Evolutionary conservation across 257 asterid genomes (phyloP).

Genomic region (Jacaranda copaia): DNA sequence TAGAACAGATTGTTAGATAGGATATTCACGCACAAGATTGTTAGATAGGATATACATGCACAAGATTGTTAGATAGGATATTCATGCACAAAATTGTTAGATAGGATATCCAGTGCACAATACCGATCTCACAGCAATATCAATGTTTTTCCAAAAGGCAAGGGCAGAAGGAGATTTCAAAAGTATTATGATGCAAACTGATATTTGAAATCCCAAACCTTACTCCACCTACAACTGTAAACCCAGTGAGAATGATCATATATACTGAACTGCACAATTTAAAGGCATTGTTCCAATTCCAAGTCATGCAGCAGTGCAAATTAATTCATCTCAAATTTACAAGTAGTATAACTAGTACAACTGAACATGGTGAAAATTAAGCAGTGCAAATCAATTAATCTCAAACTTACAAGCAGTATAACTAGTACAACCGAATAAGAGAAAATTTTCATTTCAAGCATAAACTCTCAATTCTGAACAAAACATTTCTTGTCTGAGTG

Average conservation of each 20-base stretch:
- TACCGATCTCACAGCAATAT: slow-evolving; percentile 12
- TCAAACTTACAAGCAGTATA: too few species aligned
- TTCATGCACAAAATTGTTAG: too few species aligned
- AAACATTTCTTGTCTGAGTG: background rate
- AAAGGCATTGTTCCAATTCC: slow-evolving; percentile 2
- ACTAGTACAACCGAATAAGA: too few species aligned
- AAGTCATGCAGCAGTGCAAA: slow-evolving; percentile 26
- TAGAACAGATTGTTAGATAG: slow-evolving; percentile 24
- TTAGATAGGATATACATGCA: background rate
- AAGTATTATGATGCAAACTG: slow-evolving; percentile 5
- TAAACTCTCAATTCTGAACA: background rate
- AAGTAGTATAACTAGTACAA: slow-evolving; percentile 13
- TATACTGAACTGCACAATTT: slow-evolving; percentile 5
- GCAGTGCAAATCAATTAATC: too few species aligned
- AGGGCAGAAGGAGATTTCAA: slow-evolving; percentile 20
- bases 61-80: slow-evolving; percentile 18
- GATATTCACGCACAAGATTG: too few species aligned
- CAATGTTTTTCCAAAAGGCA: slow-evolving; percentile 12
- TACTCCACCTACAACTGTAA: slow-evolving; percentile 6
- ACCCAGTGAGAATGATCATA: slow-evolving; percentile 1
- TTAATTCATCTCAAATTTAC: background rate
- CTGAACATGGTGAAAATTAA: background rate
- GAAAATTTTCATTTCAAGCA: slow-evolving; percentile 11
- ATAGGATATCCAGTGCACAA: background rate
- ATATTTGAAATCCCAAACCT: slow-evolving; percentile 14